phyloP scores from a whole-genome alignment of 306 rosid species.

The Lithocarpus polystachyus region DNA sequence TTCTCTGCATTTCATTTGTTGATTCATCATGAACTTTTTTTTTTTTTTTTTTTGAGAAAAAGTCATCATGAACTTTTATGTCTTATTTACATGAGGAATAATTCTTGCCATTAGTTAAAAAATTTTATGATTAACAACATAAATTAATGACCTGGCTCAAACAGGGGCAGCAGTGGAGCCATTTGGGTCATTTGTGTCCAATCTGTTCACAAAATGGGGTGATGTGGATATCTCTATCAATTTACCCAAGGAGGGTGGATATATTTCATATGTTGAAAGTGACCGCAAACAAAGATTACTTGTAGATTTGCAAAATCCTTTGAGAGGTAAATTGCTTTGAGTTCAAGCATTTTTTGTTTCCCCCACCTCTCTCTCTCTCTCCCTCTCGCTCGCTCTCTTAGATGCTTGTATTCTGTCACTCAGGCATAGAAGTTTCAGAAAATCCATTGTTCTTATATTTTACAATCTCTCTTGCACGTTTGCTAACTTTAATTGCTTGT shows the following conservation, averaged over 20 bases:
- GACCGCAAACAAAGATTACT: slow-evolving; percentile 53
- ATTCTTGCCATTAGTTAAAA: slow-evolving; percentile 9
- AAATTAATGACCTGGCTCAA: slow-evolving; percentile 28
- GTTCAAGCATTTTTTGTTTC: neutral
- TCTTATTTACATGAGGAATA: slow-evolving; percentile 1
- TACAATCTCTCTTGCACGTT: neutral
- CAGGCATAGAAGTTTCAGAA: neutral
- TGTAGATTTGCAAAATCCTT: slow-evolving; percentile 40
- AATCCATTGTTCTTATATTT: slow-evolving; percentile 8
- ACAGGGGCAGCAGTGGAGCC: slow-evolving; percentile 92
- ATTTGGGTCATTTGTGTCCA: slow-evolving; percentile 84
- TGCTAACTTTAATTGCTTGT: neutral
- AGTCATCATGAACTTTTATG: neutral
- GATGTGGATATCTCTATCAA: slow-evolving; percentile 87
- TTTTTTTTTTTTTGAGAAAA: neutral
- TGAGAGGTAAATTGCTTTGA: slow-evolving; percentile 55
- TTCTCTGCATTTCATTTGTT: neutral
- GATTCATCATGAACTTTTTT: neutral
- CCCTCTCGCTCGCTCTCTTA: neutral
- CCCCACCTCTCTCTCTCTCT: neutral
- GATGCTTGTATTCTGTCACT: slow-evolving; percentile 2
- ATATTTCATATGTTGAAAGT: slow-evolving; percentile 54
- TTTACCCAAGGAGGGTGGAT: slow-evolving; percentile 52
- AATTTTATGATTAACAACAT: neutral
- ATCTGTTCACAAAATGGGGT: slow-evolving; percentile 74